Percentiles rank a stretch among this genome's conserved stretches.
These are phyloP conservation scores for Didymellaceae sp. DNA, from an alignment of 2,329 filamentous ascomycete genomes.

Conservation along the genomic window DNA sequence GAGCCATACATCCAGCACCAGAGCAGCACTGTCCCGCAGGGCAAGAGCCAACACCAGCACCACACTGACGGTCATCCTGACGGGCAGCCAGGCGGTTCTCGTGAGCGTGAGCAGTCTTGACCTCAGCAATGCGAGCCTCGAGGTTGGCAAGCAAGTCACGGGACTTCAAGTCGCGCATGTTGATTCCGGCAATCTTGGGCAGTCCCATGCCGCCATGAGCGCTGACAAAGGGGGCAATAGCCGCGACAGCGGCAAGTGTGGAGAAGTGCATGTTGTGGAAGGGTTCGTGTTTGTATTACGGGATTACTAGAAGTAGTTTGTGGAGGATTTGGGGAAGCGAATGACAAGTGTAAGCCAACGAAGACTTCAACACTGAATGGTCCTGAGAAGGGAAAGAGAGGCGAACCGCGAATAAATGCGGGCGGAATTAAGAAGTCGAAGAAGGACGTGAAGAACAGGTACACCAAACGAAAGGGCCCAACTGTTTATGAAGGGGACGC, in stretches of 20 bases:
- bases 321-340: conserved; percentile 34
- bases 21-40: conserved; percentile 47
- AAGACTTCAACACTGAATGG: conserved; percentile 38
- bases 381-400: conserved; percentile 28
- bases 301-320: conserved; percentile 26
- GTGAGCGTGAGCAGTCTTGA: conserved; percentile 29
- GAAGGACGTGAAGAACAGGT: conserved; percentile 23
- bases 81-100: conserved; percentile 30
- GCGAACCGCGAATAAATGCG: conserved; percentile 20
- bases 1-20: conserved; percentile 36
- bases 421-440: conserved; percentile 25
- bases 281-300: conserved; percentile 31
- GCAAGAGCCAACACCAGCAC: conserved; percentile 38
- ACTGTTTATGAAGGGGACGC: conserved; percentile 29
- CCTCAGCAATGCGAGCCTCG: conserved; percentile 33
- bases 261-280: conserved; percentile 43
- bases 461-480: conserved; percentile 13
- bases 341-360: conserved; percentile 37
- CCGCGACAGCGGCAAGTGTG: conserved; percentile 38
- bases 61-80: conserved; percentile 45
- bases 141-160: conserved; percentile 40
- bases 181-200: conserved; percentile 45
- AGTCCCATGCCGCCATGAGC: conserved; percentile 41
- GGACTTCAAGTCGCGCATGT: conserved; percentile 45
- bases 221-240: conserved; percentile 36